A percentile compares a stretch with the other conserved stretches of the same genome.
These are phyloP conservation scores for Akebia trifoliata DNA, from an alignment of 164 flowering plant genomes.

Conservation along the genomic window DNA sequence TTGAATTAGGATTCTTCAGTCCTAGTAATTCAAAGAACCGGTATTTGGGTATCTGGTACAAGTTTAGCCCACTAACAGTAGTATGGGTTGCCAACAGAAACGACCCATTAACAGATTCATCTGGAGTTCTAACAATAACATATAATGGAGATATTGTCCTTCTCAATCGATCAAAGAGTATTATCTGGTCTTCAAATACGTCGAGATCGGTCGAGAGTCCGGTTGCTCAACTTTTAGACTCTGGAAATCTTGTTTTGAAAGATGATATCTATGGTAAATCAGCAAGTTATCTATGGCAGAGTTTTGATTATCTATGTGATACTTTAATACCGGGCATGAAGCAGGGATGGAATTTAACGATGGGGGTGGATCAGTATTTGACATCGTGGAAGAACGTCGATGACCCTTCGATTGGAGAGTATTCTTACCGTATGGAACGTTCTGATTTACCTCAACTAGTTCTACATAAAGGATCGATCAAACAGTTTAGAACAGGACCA, in stretches of 20 bases:
- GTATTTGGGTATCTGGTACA: conserved; percentile 9
- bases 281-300: conserved; percentile 1
- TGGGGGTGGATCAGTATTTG: neutral
- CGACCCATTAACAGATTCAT: neutral
- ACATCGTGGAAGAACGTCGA: conserved; percentile 7
- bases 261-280: neutral
- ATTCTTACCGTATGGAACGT: neutral
- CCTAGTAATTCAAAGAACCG: neutral
- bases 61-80: neutral
- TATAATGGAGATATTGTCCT: conserved; percentile 3
- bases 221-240: conserved; percentile 4
- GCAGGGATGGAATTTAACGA: neutral
- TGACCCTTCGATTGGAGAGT: conserved; percentile 8
- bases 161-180: neutral
- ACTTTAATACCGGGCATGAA: conserved; percentile 6
- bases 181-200: conserved; percentile 7
- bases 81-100: conserved; percentile 15
- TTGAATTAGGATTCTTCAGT: neutral
- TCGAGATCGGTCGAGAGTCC: neutral
- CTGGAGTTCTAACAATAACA: neutral
- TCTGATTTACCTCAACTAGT: neutral
- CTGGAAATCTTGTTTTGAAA: conserved; percentile 14
- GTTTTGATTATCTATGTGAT: conserved; percentile 10
- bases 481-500: neutral
- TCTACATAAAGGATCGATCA: neutral